A percentile compares a stretch with the other conserved stretches of the same genome.
These are phyloP conservation scores for Fraxinus quadrangulata DNA, from an alignment of 257 asterid species.

Conservation along the genomic window DNA sequence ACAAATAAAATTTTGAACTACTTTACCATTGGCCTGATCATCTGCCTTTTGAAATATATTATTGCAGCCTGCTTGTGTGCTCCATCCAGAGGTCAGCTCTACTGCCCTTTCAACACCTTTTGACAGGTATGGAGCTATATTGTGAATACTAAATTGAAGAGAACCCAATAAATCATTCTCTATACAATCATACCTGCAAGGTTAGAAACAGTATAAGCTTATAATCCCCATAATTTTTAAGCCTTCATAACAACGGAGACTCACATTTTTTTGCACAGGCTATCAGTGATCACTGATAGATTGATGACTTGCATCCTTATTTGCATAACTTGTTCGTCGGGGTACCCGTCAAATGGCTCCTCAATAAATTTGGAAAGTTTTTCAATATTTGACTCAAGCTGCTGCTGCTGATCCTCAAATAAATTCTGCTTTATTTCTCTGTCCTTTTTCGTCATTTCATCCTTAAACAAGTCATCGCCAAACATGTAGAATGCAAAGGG, in stretches of 20 bases:
- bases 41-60: conserved; percentile 36
- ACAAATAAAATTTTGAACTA: not conserved
- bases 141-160: conserved; percentile 62
- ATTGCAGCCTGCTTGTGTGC: conserved; percentile 33
- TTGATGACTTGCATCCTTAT: conserved; percentile 82
- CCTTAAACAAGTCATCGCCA: conserved; percentile 78
- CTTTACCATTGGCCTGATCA: conserved; percentile 50
- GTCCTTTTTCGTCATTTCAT: conserved; percentile 71
- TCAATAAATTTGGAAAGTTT: conserved; percentile 80
- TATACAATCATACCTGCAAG: conserved; percentile 80
- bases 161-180: conserved; percentile 78
- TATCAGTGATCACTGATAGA: conserved; percentile 70
- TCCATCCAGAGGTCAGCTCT: conserved; percentile 52
- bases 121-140: conserved; percentile 78
- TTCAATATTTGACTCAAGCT: conserved; percentile 94
- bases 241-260: conserved; percentile 26
- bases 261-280: conserved; percentile 79
- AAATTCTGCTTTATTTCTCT: conserved; percentile 71
- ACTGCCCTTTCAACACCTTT: conserved; percentile 83
- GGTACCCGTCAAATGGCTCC: conserved; percentile 74
- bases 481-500: conserved; percentile 97
- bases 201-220: conserved; percentile 30
- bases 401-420: conserved; percentile 99
- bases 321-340: conserved; percentile 51
- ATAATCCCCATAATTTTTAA: conserved; percentile 2